phyloP scores from a whole-genome alignment of 2,329 filamentous ascomycete genomes.

The Pseudogymnoascus destructans region DNA sequence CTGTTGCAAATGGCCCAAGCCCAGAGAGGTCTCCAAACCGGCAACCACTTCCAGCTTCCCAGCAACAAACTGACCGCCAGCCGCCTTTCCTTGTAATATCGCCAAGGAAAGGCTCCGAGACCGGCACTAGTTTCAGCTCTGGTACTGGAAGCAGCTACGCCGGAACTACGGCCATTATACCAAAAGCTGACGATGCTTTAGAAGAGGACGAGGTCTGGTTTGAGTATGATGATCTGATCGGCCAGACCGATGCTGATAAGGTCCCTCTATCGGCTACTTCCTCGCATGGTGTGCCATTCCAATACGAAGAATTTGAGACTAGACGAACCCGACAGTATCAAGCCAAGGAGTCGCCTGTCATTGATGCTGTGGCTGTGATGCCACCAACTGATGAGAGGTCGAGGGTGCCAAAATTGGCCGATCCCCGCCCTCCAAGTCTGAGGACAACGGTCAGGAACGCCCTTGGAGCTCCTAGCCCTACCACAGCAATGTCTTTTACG shows the following conservation, averaged over 20 bases:
- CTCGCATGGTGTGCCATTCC: constrained; percentile 43
- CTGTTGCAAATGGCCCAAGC: constrained; percentile 37
- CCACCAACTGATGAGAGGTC: constrained; percentile 15
- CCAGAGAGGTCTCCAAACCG: constrained; percentile 20
- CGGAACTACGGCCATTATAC: constrained; percentile 53
- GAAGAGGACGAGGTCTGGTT: constrained; percentile 78
- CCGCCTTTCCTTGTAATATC: constrained; percentile 56
- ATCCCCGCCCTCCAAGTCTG: constrained; percentile 34
- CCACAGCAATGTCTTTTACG: constrained; percentile 32
- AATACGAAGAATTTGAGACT: constrained; percentile 37
- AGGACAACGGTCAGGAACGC: constrained; percentile 38
- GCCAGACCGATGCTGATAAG: constrained; percentile 40
- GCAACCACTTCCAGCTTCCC: constrained; percentile 11
- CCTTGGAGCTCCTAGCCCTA: constrained; percentile 32
- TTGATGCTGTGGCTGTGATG: constrained; percentile 13
- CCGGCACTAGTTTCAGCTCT: constrained; percentile 48
- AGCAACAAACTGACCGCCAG: neutral
- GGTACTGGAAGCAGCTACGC: constrained; percentile 42
- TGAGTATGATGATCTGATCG: constrained; percentile 81
- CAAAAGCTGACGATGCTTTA: constrained; percentile 45
- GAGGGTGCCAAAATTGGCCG: neutral
- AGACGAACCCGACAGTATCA: constrained; percentile 14
- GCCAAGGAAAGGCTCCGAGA: constrained; percentile 56
- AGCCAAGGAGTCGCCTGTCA: constrained; percentile 18
- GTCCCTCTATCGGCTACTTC: constrained; percentile 40